These are phyloP conservation scores for Ganoderma lingzhi DNA, from an alignment of 1,284 basidiomycete species.

Conservation along the genomic window DNA sequence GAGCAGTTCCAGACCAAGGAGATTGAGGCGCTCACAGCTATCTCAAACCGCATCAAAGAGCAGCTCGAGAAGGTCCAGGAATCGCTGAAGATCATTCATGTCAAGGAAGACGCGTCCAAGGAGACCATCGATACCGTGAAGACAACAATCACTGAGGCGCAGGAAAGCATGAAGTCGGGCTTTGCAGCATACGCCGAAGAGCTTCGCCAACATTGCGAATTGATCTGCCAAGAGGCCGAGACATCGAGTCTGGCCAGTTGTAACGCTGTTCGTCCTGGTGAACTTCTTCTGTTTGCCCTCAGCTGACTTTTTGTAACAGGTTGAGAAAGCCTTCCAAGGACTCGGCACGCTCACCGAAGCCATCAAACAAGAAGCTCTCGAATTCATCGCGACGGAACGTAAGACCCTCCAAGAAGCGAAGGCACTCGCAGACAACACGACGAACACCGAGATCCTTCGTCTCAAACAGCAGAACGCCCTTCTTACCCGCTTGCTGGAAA, in stretches of 20 bases:
- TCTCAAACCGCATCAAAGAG: slow-evolving; percentile 65
- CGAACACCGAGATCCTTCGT: slow-evolving; percentile 67
- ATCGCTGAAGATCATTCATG: slow-evolving; percentile 65
- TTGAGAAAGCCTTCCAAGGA: slow-evolving; percentile 61
- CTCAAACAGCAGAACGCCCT: slow-evolving; percentile 79
- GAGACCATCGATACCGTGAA: slow-evolving; percentile 60
- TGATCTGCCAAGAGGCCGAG: slow-evolving; percentile 56
- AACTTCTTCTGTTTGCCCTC: background rate
- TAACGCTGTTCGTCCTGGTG: slow-evolving; percentile 44
- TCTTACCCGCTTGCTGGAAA: slow-evolving; percentile 67
- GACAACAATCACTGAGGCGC: slow-evolving; percentile 57
- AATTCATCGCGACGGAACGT: slow-evolving; percentile 65
- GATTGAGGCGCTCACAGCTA: slow-evolving; percentile 57
- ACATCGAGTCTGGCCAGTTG: slow-evolving; percentile 53
- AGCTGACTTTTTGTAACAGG: slow-evolving; percentile 38
- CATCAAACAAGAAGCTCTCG: slow-evolving; percentile 64
- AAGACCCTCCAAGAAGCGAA: slow-evolving; percentile 60
- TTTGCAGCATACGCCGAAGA: slow-evolving; percentile 63
- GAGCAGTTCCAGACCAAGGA: slow-evolving; percentile 66
- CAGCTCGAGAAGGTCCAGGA: slow-evolving; percentile 67
- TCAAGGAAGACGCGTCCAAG: slow-evolving; percentile 62
- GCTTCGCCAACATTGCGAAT: slow-evolving; percentile 57
- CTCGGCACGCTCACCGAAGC: slow-evolving; percentile 66
- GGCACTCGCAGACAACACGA: slow-evolving; percentile 57
- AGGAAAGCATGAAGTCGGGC: slow-evolving; percentile 59